Conservation (phyloP, 2,329 filamentous ascomycete species). For the Fusarium pininemorale region DNA sequence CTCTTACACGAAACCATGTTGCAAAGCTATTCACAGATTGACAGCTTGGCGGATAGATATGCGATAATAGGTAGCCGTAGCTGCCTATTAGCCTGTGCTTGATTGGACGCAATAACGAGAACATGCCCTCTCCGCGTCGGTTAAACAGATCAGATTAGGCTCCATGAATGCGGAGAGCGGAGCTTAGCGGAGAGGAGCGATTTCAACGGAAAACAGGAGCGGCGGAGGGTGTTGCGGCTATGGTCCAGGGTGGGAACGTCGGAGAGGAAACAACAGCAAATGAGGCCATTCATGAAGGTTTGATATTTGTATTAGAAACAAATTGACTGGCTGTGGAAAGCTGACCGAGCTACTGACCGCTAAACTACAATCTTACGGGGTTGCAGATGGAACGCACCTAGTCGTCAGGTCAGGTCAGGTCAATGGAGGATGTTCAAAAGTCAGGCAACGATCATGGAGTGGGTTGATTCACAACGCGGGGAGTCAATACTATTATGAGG, state of each 20-base stretch:
- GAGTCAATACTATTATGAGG: slow-evolving; percentile 1
- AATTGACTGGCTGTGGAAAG: slow-evolving; percentile 11
- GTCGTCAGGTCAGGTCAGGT: slow-evolving; percentile 27
- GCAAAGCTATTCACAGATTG: slow-evolving; percentile 44
- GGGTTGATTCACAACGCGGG: slow-evolving; percentile 28
- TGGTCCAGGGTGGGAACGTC: background rate
- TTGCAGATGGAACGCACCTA: background rate
- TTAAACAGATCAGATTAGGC: slow-evolving; percentile 32
- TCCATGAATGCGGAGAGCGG: slow-evolving; percentile 33
- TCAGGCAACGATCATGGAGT: slow-evolving; percentile 32
- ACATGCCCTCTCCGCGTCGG: slow-evolving; percentile 31
- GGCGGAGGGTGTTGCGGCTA: background rate
- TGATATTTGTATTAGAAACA: slow-evolving; percentile 3
- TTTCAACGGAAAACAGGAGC: slow-evolving; percentile 19
- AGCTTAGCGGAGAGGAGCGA: slow-evolving; percentile 22
- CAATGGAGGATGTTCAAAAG: slow-evolving; percentile 8
- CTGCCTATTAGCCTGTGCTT: slow-evolving; percentile 27
- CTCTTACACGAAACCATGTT: slow-evolving; percentile 51
- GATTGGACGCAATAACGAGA: slow-evolving; percentile 33
- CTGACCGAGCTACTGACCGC: slow-evolving; percentile 12
- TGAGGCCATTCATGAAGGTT: slow-evolving; percentile 25
- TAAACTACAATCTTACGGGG: slow-evolving; percentile 13
- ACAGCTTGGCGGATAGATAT: slow-evolving; percentile 38
- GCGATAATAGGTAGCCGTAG: slow-evolving; percentile 14
- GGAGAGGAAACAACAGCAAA: slow-evolving; percentile 5